These are phyloP conservation scores for Aureobasidium mangrovei DNA, from an alignment of 2,329 filamentous ascomycete genomes.

Conservation along the genomic window DNA sequence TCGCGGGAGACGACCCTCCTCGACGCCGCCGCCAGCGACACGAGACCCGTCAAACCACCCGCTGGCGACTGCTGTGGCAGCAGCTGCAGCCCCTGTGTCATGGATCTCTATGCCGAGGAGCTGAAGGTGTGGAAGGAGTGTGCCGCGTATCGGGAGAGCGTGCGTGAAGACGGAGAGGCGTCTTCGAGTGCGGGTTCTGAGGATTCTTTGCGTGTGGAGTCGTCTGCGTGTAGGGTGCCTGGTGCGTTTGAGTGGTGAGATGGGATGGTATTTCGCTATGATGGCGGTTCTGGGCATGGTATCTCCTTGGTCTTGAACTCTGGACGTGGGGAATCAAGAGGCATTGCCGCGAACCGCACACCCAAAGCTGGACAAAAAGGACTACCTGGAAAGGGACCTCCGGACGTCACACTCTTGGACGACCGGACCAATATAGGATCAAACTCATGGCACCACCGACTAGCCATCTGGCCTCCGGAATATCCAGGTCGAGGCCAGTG, in stretches of 20 bases:
- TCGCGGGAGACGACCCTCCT: constrained; percentile 3
- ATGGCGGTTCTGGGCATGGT: too few relatives aligned
- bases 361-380: too few relatives aligned
- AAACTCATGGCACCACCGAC: too few relatives aligned
- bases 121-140: constrained; percentile 15
- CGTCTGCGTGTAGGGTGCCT: not conserved
- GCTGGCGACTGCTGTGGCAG: constrained; percentile 16
- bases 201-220: not conserved
- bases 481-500: too few relatives aligned
- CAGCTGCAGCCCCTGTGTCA: constrained; percentile 16
- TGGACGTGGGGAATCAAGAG: too few relatives aligned
- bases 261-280: too few relatives aligned
- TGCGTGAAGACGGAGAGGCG: not conserved
- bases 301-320: too few relatives aligned
- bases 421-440: too few relatives aligned
- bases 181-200: not conserved
- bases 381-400: too few relatives aligned
- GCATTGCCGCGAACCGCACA: too few relatives aligned
- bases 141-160: not conserved
- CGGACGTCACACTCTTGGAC: too few relatives aligned
- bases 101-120: constrained; percentile 15
- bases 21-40: not conserved
- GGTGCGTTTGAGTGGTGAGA: constrained; percentile 7
- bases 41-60: constrained; percentile 12
- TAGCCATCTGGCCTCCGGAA: too few relatives aligned